Evolutionary conservation across 495 filamentous ascomycete genomes (phyloP), one percentile per base, ranked within the genome.

Genomic region (Corynascus novoguineensis): DNA sequence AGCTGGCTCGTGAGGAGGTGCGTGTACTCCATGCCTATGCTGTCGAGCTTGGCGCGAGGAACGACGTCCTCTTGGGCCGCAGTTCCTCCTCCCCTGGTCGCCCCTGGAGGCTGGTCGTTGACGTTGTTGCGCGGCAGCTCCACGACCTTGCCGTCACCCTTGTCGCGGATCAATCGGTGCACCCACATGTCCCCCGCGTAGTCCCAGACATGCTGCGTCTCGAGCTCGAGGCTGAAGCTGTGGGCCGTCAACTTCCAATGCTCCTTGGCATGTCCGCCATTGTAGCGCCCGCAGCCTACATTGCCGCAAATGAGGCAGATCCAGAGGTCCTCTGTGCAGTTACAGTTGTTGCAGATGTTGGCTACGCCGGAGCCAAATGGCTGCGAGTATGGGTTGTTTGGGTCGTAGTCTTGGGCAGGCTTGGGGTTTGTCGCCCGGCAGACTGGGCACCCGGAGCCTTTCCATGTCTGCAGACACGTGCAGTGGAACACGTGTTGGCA

Each of bases 401-500:
- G 63, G 24, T 75, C 68, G 44, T 71, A 60, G 17, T 45, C 64
- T 11, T 60, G 31, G 41, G 60, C 50, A 5, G 73, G 55, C 12
- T 64, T 63, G 9, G 73, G 71, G 81, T 55, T 78, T 5, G 92
- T 93, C 63, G 95, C 95, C 4, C 93, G 86, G 64, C 93, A 98
- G 14, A 98, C 90, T 0, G 93, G 93, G 65, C 93, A 98, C 28
- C 92, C 92, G 48, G 81, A 86, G 19, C 92, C 93, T 65, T 86
- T 87, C 93, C 93, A 98, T 65, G 95, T 97, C 63, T 95, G 88
- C 0, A 98, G 78, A 73, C 93, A 98, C 6, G 87, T 90, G 69
- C 93, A 98, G 73, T 98, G 93, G 68, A 98, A 98, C 53, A 98
- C 91, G 61, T 98, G 93, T 64, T 97, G 95, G 70, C 93, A 98